These are phyloP conservation scores for Pichia paraexigua DNA, from an alignment of 805 yeast genomes.

Conservation along the genomic window DNA sequence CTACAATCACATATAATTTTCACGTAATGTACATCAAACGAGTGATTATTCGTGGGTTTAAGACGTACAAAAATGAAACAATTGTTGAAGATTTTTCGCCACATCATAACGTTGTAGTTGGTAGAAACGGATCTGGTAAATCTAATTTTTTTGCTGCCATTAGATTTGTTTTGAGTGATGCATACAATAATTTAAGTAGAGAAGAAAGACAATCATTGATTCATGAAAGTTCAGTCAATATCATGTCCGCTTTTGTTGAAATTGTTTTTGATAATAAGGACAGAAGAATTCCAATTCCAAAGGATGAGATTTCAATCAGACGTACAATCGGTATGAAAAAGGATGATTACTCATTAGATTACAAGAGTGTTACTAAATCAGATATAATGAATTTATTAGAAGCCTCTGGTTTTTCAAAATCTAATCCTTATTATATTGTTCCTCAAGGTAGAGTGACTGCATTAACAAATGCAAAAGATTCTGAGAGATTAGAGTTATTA, in stretches of 20 bases:
- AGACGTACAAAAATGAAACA: conserved; percentile 82
- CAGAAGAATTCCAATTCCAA: conserved; percentile 61
- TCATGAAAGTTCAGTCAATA: conserved; percentile 85
- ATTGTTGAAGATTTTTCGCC: conserved; percentile 72
- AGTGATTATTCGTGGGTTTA: conserved; percentile 84
- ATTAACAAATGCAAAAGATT: conserved; percentile 81
- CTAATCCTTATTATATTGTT: conserved; percentile 91
- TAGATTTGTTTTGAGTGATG: conserved; percentile 85
- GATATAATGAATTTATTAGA: conserved; percentile 79
- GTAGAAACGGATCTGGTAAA: conserved; percentile 95
- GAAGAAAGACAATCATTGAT: conserved; percentile 83
- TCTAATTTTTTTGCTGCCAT: conserved; percentile 94
- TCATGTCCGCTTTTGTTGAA: conserved; percentile 90
- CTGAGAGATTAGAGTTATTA: conserved; percentile 67
- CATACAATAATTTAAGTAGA: conserved; percentile 72
- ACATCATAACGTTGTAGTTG: conserved; percentile 78
- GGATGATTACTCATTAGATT: conserved; percentile 84
- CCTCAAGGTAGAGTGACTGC: conserved; percentile 93
- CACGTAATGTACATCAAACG: conserved; percentile 14
- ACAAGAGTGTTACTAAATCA: conserved; percentile 66
- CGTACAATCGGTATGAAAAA: conserved; percentile 91
- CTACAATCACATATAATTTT: no score
- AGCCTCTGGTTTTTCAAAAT: conserved; percentile 84
- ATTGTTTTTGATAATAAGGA: conserved; percentile 77
- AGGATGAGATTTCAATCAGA: conserved; percentile 63